phyloP scores from a whole-genome alignment of 306 rosid genomes.

The Fagus crenata region DNA sequence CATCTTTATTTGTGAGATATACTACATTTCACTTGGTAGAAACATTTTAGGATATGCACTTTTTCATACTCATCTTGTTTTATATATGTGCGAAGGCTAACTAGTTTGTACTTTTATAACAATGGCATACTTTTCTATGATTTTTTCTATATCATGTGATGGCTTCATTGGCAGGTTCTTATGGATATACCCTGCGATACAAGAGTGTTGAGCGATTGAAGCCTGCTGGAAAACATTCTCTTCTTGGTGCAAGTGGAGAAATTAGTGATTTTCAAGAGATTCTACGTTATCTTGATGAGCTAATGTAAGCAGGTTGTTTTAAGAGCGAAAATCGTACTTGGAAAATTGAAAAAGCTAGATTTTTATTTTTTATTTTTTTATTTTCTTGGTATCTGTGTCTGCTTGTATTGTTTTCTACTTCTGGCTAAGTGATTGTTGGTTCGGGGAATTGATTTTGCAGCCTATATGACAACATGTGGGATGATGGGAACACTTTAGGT shows the following conservation, averaged over 20 bases:
- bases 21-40: neutral
- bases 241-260: slow-evolving; percentile 95
- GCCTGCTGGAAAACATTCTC: slow-evolving; percentile 84
- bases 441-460: slow-evolving; percentile 39
- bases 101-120: too few relatives aligned
- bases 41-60: neutral
- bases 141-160: neutral
- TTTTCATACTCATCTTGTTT: neutral
- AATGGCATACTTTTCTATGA: neutral
- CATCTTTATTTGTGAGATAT: neutral
- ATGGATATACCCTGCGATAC: slow-evolving; percentile 92
- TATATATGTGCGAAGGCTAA: too few relatives aligned
- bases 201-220: slow-evolving; percentile 87
- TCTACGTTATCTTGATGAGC: slow-evolving; percentile 72
- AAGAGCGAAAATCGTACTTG: neutral
- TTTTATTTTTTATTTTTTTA: neutral
- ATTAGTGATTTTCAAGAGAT: slow-evolving; percentile 94
- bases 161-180: slow-evolving; percentile 56
- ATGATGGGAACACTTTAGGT: slow-evolving; percentile 40
- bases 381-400: neutral
- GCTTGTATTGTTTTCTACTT: neutral
- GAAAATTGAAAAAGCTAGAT: neutral
- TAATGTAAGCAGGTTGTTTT: slow-evolving; percentile 55
- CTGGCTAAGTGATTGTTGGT: slow-evolving; percentile 8
- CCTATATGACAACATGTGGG: slow-evolving; percentile 85